These are phyloP conservation scores for Murraya koenigii DNA, from an alignment of 345 rosid species.

Conservation along the genomic window DNA sequence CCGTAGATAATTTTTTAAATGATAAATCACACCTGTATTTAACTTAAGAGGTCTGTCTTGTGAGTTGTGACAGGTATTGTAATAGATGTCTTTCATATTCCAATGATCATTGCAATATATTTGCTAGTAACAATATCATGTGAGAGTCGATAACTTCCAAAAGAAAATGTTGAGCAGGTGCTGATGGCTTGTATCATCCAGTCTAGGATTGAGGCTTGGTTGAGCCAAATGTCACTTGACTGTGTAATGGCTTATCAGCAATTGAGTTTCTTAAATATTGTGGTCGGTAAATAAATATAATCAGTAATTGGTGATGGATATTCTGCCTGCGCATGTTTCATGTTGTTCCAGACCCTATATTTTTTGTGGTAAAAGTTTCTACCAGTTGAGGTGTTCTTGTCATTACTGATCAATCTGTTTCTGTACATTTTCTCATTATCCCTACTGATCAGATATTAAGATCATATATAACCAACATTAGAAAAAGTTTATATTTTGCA, in stretches of 20 bases:
- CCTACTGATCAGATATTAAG: background rate
- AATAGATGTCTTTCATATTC: background rate
- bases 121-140: background rate
- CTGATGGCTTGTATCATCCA: background rate
- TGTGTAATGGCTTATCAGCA: background rate
- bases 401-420: background rate
- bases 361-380: background rate
- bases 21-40: background rate
- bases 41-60: background rate
- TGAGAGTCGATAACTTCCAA: background rate
- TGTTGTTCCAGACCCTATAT: background rate
- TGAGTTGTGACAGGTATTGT: background rate
- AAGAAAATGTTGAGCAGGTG: background rate
- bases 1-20: background rate
- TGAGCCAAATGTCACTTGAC: background rate
- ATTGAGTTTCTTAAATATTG: background rate
- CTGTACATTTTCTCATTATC: background rate
- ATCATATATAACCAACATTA: background rate
- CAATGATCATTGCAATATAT: background rate
- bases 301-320: background rate
- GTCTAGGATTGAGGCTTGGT: background rate
- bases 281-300: background rate
- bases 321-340: background rate
- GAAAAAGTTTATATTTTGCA: background rate
- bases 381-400: background rate